Evolutionary conservation across 148 eudicot species (phyloP).

Genomic region (Fagopyrum tataricum): DNA sequence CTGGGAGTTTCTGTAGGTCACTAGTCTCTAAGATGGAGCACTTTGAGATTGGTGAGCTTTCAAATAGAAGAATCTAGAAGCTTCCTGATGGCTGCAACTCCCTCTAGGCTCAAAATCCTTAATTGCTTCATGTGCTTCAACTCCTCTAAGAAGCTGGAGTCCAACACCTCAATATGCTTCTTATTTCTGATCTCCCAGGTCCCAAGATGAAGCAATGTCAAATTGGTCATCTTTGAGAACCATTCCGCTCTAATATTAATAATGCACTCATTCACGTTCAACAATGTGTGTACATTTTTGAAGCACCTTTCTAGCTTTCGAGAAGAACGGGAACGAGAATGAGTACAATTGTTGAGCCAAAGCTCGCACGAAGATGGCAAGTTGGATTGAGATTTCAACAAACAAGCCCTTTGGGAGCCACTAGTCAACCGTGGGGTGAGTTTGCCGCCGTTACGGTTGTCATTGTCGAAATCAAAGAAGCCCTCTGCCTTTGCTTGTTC

Average conservation of each 20-base stretch:
- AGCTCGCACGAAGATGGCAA: not conserved
- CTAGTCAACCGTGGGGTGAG: not conserved
- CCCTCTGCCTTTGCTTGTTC: not conserved
- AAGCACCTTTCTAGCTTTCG: not conserved
- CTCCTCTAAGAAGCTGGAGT: constrained; percentile 21
- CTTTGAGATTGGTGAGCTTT: constrained; percentile 22
- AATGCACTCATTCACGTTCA: constrained; percentile 25
- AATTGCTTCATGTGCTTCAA: constrained; percentile 21
- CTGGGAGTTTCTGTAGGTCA: constrained; percentile 22
- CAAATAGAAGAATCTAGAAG: constrained; percentile 31
- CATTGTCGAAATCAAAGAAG: not conserved
- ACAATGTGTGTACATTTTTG: constrained; percentile 3
- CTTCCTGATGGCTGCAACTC: constrained; percentile 29
- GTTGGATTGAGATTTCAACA: not conserved
- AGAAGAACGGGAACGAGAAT: not conserved
- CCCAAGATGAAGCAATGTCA: constrained; percentile 38
- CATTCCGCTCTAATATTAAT: constrained; percentile 24
- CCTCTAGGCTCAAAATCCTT: constrained; percentile 39
- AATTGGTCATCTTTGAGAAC: constrained; percentile 27
- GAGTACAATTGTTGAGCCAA: too few species aligned
- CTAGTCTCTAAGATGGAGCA: constrained; percentile 31
- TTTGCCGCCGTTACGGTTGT: not conserved
- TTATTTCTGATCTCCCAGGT: constrained; percentile 29
- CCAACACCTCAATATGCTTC: not conserved
- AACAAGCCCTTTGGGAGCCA: not conserved